Evolutionary conservation across 2,329 filamentous ascomycete genomes (phyloP), one percentile per base, ranked within the genome.

Genomic region (Myriosclerotinia curreyana): DNA sequence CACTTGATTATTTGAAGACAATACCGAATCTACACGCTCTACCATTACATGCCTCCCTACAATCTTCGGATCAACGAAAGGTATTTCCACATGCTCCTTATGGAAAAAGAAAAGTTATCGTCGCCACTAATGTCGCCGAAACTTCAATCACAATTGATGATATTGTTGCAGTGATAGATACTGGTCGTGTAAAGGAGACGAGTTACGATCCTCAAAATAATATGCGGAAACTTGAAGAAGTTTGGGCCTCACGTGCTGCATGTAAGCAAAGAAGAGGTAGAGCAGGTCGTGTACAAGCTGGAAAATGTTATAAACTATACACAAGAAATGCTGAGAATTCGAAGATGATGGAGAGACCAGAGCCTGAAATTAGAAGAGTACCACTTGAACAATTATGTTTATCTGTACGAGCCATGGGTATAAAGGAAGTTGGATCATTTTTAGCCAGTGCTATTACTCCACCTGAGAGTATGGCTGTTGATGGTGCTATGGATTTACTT

Each of bases 141-240:
- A 99, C 95, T 0, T 98, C 95, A 2, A 98, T 99, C 75, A 99
- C 95, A 0, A 99, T 99, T 66, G 93, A 97, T 74, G 95, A 99
- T 74, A 91, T 99, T 61, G 90, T 98, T 2, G 94, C 91, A 2
- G 95, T 99, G 53, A 94, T 99, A 68, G 95, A 99, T 75, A 95
- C 90, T 14, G 95, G 95, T 36, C 88, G 92, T 61, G 95, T 99
- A 66, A 99, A 99, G 74, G 94, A 99, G 76, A 99, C 93, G 0
- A 94, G 91, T 74, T 98, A 93, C 71, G 95, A 98, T 74, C 86
- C 92, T 0, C 84, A 89, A 67, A 96, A 89, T 74, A 96, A 96
- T 74, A 96, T 98, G 87, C 89, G 96, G 51, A 92, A 91, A 72
- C 85, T 99, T 1, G 90, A 94, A 70, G 95, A 99, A 78, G 92